phyloP scores from a whole-genome alignment of 2,329 filamentous ascomycete genomes.

The Ceratocystis lukuohia region DNA sequence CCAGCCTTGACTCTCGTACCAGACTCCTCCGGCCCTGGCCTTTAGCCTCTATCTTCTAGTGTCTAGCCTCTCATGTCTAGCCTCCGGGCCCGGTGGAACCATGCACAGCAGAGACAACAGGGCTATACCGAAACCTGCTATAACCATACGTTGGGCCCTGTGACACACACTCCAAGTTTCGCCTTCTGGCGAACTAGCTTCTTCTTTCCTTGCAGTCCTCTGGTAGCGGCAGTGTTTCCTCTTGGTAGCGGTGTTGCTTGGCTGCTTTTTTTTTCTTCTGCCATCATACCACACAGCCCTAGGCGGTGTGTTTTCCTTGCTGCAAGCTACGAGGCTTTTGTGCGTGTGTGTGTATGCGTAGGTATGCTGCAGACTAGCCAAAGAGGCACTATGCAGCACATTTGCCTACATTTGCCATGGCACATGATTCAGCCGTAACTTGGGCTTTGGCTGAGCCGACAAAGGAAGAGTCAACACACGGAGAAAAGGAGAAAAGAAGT shows the following conservation, averaged over 20 bases:
- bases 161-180: not conserved
- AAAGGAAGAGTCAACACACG: not conserved
- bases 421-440: not conserved
- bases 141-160: not conserved
- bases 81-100: not conserved
- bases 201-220: not conserved
- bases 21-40: not conserved
- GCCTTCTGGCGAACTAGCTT: not conserved
- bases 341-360: too few species aligned
- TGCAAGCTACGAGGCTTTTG: not conserved
- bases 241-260: not conserved
- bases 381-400: not conserved
- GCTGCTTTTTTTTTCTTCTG: not conserved
- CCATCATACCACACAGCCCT: not conserved
- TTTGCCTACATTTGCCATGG: not conserved
- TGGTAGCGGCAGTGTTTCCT: not conserved
- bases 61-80: not conserved
- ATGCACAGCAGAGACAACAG: not conserved
- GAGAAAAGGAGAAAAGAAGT: not conserved
- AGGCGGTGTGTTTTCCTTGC: not conserved
- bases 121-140: slow-evolving; percentile 7
- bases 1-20: not conserved
- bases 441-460: not conserved
- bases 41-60: not conserved
- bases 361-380: not conserved